Base-by-base conservation (phyloP, 169 alveolate species). In the Cystoisospora suis region DNA sequence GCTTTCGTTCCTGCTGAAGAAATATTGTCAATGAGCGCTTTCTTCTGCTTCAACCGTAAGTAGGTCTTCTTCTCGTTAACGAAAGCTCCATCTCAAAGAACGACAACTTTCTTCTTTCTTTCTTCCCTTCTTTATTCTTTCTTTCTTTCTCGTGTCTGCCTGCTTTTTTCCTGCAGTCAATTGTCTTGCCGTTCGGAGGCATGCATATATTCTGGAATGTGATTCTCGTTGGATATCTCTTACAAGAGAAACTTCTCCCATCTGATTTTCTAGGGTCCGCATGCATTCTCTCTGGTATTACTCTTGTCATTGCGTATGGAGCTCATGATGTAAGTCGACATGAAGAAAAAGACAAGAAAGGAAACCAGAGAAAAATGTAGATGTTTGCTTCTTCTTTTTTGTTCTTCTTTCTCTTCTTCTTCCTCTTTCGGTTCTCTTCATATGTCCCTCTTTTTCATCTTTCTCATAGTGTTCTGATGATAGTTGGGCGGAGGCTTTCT, bases 121-220 rank as follows among this genome's bases (percentile, higher is more conserved):
- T 61, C 77, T 9, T 6, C 29, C 6, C 12, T 9, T 6, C 12
- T 15, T 23, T 27, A 38, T 61, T 23, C 36, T 5, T 61, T 6
- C 77, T 9, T 38, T 61, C 77, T 7, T 23, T 38, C 77, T 77
- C 29, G 9, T 29, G 86, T 27, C 12, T 27, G 7, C 0, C 12
- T 7, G 36, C 7, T 2, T 36, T 1, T 56, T 4, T 80, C 9
- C 32, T 7, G 34, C 89, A 45, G 87, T 59, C 91, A 6, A 65
- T 87, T 6, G 91, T 61, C 58, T 65, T 87, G 59, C 87, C 91
- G 17, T 59, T 87, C 65, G 87, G 88, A 17, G 91, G 91, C 6
- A 36, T 87, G 86, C 91, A 87, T 65, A 87, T 87, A 9, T 87
- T 87, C 72, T 87, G 91, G 91, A 87, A 87, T 44, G 91, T 87